phyloP scores from a whole-genome alignment of 106 monocot genomes.

The Acorus calamus region DNA sequence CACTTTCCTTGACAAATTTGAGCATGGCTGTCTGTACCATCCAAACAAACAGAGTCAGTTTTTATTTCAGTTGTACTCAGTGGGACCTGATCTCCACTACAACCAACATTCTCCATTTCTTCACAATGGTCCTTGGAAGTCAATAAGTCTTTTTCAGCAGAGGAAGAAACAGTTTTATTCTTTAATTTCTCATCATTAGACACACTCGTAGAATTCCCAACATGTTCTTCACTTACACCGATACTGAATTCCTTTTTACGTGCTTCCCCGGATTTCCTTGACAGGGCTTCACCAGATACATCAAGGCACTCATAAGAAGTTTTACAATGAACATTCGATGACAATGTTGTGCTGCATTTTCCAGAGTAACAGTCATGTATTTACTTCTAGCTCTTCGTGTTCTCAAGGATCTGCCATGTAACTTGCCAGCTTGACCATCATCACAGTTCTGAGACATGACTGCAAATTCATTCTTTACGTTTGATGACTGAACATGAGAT shows the following conservation, averaged over 20 bases:
- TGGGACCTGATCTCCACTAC: neutral
- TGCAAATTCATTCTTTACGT: neutral
- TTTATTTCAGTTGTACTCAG: neutral
- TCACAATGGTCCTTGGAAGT: neutral
- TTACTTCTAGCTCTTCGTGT: conserved; percentile 4
- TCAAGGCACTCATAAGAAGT: neutral
- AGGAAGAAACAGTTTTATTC: no score
- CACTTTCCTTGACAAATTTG: no score
- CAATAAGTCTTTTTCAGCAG: no score
- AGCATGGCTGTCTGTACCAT: no score
- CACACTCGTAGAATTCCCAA: no score
- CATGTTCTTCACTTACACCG: no score
- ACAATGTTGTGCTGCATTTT: neutral
- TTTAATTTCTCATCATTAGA: no score
- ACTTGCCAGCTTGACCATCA: neutral
- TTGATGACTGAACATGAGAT: conserved; percentile 5
- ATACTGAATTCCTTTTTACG: neutral
- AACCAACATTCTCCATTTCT: neutral
- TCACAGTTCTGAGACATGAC: neutral
- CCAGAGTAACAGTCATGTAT: neutral
- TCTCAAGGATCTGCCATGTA: conserved; percentile 1
- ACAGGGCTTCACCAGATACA: neutral
- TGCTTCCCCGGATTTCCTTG: neutral
- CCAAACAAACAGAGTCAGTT: no score
- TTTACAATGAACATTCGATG: neutral